Evolutionary conservation across 108 stramenopile species (phyloP), one percentile per base, ranked within the genome.

Genomic region (Skeletonema marinoi): DNA sequence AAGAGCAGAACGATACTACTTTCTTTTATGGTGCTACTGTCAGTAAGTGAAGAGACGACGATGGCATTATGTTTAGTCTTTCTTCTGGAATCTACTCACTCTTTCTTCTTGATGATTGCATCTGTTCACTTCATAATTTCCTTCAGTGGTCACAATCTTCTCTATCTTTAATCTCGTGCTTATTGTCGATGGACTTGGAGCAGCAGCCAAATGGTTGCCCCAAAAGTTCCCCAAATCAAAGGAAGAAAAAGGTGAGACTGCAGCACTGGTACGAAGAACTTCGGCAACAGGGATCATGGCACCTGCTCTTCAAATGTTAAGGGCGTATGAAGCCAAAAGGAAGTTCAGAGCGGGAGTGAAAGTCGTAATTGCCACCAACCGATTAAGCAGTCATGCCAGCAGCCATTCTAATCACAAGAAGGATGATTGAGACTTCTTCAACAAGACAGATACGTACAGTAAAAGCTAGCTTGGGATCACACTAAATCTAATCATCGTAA

Each of bases 1-100:
- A 21, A 42, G 66, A 67, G 66, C 30, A 30, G 14, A 21, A 58
- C 6, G 66, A 67, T 19, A 67, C 66, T n/a, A 67, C 48, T 50
- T 67, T 67, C 66, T 58, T 58, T n/a, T 51, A 67, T n/a, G 32
- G 30, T n/a, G 62, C 62, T n/a, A 63, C 62, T 36, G 32, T 63
- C 62, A 63, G 61, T 31, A 63, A 63, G 61, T 44, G 16, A 16
- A 42, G 61, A 42, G 61, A 61, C 32, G 21, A 31, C 41, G 4
- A 21, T 19, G 4, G 17, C n/a, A n/a, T 44, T 32, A 32, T 33
- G 13, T n/a, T 10, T 51, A 19, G 17, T 6, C 2, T 19, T 51
- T 48, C n/a, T 48, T 4, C 44, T 12, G 11, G 14, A 35, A 35
- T 35, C 33, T 35, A 1, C 33, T 35, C 33, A 35, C 1, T 0